phyloP scores from a whole-genome alignment of 1,284 basidiomycete genomes.

The Cystobasidium pallidum region DNA sequence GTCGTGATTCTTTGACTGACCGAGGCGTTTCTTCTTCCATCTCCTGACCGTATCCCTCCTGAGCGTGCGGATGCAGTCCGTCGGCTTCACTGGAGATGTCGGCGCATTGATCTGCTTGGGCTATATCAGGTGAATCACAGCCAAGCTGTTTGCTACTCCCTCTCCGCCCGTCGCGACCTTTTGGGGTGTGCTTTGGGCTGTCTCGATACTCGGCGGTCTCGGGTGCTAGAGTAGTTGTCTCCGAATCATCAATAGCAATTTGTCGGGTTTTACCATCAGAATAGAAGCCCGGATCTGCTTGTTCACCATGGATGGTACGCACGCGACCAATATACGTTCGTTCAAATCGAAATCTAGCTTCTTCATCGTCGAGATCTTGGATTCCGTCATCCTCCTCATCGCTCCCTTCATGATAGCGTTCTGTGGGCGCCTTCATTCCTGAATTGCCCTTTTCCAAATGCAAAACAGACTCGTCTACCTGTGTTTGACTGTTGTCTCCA shows the following conservation, averaged over 20 bases:
- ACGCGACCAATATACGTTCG: too few species aligned
- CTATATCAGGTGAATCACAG: too few species aligned
- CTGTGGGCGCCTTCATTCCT: neutral
- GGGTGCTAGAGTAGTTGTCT: too few species aligned
- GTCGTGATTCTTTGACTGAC: neutral
- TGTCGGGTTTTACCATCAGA: too few species aligned
- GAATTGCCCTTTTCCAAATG: neutral
- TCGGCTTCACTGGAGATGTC: too few species aligned
- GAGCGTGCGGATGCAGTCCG: neutral
- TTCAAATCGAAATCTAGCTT: neutral
- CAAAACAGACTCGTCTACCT: neutral
- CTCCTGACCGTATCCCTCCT: neutral
- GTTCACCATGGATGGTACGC: neutral
- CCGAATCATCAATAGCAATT: too few species aligned
- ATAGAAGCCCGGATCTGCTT: too few species aligned
- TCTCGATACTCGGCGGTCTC: too few species aligned
- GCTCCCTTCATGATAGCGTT: neutral
- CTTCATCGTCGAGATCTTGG: neutral
- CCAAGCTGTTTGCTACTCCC: too few species aligned
- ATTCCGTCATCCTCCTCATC: conserved; percentile 1
- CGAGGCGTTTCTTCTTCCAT: neutral
- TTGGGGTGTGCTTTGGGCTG: too few species aligned
- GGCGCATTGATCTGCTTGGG: too few species aligned
- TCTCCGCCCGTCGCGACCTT: too few species aligned
- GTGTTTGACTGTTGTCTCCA: neutral